phyloP scores from a whole-genome alignment of 2,329 filamentous ascomycete genomes.

The Coniella lustricola region DNA sequence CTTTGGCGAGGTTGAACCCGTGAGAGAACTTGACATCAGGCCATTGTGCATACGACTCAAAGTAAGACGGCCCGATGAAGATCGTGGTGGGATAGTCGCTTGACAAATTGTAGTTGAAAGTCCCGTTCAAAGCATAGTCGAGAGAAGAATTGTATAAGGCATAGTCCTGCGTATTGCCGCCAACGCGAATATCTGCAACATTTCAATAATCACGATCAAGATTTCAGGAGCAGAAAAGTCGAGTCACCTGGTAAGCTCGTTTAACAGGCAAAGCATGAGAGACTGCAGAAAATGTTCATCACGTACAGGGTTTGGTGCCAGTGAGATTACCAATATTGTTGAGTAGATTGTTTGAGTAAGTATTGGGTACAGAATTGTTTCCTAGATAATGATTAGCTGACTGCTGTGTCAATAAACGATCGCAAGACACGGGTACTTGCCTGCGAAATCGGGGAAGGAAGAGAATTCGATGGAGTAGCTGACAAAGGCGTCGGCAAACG shows the following conservation, averaged over 20 bases:
- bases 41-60: conserved; percentile 55
- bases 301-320: conserved; percentile 39
- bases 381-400: conserved; percentile 44
- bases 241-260: neutral
- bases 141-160: conserved; percentile 52
- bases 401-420: conserved; percentile 37
- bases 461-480: conserved; percentile 35
- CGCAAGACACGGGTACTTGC: conserved; percentile 11
- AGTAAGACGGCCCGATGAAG: conserved; percentile 53
- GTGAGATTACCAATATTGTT: conserved; percentile 47
- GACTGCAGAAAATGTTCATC: neutral
- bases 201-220: neutral
- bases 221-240: too few species aligned
- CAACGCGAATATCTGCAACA: conserved; percentile 51
- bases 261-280: neutral
- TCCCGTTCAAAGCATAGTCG: conserved; percentile 43
- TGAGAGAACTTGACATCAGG: conserved; percentile 50
- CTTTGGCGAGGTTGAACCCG: conserved; percentile 53
- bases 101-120: conserved; percentile 40
- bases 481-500: conserved; percentile 32
- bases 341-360: conserved; percentile 53
- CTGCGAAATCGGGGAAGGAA: conserved; percentile 29
- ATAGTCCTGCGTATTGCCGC: conserved; percentile 62
- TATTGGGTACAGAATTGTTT: conserved; percentile 48
- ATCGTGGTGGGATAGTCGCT: conserved; percentile 55